Percentiles rank a stretch among this genome's conserved stretches.
Conservation (phyloP, 2,329 filamentous ascomycete genomes). For the Scleromitrula shiraiana region DNA sequence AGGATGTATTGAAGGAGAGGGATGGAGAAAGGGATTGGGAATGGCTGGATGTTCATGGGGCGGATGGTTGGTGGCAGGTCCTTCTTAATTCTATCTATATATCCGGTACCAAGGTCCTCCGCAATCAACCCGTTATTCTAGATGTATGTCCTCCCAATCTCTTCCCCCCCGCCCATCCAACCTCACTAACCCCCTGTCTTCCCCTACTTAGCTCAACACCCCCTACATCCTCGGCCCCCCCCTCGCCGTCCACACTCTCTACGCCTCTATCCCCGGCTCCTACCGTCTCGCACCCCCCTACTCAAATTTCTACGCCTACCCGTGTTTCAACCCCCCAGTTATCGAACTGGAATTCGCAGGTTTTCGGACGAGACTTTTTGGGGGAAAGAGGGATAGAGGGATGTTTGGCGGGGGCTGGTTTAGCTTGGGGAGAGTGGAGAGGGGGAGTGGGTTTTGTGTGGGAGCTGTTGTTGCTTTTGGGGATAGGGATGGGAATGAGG, state of each 20-base stretch:
- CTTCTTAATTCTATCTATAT: slow-evolving; percentile 18
- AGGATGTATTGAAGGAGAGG: slow-evolving; percentile 1
- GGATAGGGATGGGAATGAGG: neutral
- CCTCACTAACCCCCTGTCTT: neutral
- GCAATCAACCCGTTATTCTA: slow-evolving; percentile 17
- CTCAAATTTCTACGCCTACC: slow-evolving; percentile 20
- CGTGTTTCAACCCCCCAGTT: slow-evolving; percentile 18
- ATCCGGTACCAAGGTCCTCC: slow-evolving; percentile 14
- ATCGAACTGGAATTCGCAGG: slow-evolving; percentile 17
- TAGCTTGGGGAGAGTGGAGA: slow-evolving; percentile 16
- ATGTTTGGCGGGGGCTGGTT: slow-evolving; percentile 15
- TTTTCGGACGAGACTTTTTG: slow-evolving; percentile 15
- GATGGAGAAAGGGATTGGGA: slow-evolving; percentile 13
- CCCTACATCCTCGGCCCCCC: slow-evolving; percentile 20
- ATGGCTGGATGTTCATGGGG: slow-evolving; percentile 19
- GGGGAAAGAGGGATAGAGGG: slow-evolving; percentile 13
- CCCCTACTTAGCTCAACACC: slow-evolving; percentile 18
- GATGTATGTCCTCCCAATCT: slow-evolving; percentile 9
- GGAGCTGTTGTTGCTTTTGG: slow-evolving; percentile 10
- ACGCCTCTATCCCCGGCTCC: slow-evolving; percentile 17
- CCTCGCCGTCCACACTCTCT: slow-evolving; percentile 15
- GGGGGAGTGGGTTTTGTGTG: slow-evolving; percentile 20
- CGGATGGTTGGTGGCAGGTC: slow-evolving; percentile 23
- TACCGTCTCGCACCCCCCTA: slow-evolving; percentile 14
- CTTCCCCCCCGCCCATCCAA: neutral